phyloP scores from a whole-genome alignment of 2,329 filamentous ascomycete species.

The Madurella fahalii region DNA sequence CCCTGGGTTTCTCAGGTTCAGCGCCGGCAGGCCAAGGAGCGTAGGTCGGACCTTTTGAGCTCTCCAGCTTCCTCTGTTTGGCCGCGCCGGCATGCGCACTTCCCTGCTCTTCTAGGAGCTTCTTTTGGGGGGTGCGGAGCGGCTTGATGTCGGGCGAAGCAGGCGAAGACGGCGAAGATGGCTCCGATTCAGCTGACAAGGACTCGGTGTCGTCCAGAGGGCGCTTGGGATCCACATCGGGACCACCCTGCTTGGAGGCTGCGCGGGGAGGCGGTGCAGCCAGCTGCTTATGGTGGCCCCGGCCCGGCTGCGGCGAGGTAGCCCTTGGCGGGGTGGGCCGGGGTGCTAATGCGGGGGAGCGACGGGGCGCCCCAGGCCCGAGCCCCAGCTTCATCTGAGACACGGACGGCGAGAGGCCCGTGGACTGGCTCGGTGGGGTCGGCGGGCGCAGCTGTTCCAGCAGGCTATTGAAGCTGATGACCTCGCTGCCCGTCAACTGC shows the following conservation, averaged over 20 bases:
- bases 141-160: conserved; percentile 18
- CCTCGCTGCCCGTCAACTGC: conserved; percentile 69
- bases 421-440: conserved; percentile 10
- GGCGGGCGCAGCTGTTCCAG: conserved; percentile 35
- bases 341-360: conserved; percentile 23
- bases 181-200: conserved; percentile 19
- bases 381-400: conserved; percentile 34
- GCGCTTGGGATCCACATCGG: conserved; percentile 4
- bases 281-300: conserved; percentile 5
- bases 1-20: conserved; percentile 18
- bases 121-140: conserved; percentile 9
- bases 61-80: conserved; percentile 13
- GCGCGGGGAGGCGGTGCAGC: conserved; percentile 1
- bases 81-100: conserved; percentile 1
- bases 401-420: conserved; percentile 31
- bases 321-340: conserved; percentile 22
- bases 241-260: not conserved
- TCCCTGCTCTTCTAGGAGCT: conserved; percentile 11
- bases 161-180: too few species aligned
- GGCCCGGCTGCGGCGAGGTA: conserved; percentile 9
- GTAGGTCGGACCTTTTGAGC: conserved; percentile 20
- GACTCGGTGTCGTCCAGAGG: conserved; percentile 4
- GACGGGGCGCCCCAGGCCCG: conserved; percentile 26
- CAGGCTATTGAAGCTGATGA: conserved; percentile 58
- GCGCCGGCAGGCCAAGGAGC: conserved; percentile 8